These are phyloP conservation scores for Pseudocercospora eumusae DNA, from an alignment of 2,329 filamentous ascomycete species.

Conservation along the genomic window DNA sequence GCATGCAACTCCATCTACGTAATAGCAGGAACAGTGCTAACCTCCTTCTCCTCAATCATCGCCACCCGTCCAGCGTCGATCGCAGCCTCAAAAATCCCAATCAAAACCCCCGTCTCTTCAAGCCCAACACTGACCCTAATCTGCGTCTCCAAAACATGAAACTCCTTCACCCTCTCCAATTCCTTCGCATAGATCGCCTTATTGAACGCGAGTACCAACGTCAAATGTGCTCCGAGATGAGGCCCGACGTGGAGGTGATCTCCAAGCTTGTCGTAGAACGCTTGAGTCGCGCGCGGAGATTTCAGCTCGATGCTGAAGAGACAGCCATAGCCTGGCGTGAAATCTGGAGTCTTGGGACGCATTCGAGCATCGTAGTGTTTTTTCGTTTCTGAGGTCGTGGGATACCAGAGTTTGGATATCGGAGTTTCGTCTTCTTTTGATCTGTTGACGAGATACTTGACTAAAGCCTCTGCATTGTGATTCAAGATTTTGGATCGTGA, in stretches of 20 bases:
- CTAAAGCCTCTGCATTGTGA: constrained; percentile 76
- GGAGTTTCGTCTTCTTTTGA: neutral
- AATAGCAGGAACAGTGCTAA: neutral
- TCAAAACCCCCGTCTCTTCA: constrained; percentile 6
- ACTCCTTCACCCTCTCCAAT: constrained; percentile 39
- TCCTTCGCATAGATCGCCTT: constrained; percentile 48
- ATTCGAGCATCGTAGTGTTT: constrained; percentile 34
- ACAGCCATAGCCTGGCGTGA: constrained; percentile 58
- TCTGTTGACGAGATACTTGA: constrained; percentile 59
- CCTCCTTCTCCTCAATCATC: neutral
- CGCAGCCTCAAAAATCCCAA: constrained; percentile 8
- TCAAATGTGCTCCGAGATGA: constrained; percentile 57
- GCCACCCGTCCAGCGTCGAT: neutral
- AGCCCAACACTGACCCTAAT: constrained; percentile 14
- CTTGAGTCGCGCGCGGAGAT: constrained; percentile 43
- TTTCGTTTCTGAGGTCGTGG: constrained; percentile 2
- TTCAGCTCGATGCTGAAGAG: constrained; percentile 57
- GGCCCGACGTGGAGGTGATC: constrained; percentile 53
- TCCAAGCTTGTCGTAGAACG: constrained; percentile 53
- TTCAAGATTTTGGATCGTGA: constrained; percentile 80
- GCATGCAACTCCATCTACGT: neutral
- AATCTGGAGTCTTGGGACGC: constrained; percentile 44
- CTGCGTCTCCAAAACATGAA: neutral
- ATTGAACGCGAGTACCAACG: constrained; percentile 54
- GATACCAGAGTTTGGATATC: constrained; percentile 8